Conservation (phyloP, 768 basidiomycete species). For the Suillus discolor region DNA sequence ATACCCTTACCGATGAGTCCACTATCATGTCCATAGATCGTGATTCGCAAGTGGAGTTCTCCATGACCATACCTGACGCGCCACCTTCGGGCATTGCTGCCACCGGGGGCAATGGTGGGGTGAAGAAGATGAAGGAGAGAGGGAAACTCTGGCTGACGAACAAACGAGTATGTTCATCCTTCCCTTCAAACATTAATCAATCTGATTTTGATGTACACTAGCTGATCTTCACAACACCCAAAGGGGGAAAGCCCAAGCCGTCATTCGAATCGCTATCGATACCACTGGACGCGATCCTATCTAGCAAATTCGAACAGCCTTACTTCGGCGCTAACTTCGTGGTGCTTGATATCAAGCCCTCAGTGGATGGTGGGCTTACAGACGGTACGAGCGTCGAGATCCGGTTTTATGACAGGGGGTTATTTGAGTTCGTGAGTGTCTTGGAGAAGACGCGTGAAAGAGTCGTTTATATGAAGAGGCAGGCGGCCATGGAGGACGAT, state of each 20-base stretch:
- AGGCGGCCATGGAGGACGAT: slow-evolving; percentile 37
- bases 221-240: slow-evolving; percentile 62
- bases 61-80: slow-evolving; percentile 57
- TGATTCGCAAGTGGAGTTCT: slow-evolving; percentile 54
- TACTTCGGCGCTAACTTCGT: slow-evolving; percentile 71
- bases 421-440: slow-evolving; percentile 73
- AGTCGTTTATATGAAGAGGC: slow-evolving; percentile 74
- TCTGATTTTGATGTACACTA: slow-evolving; percentile 29
- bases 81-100: slow-evolving; percentile 43
- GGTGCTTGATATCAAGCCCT: slow-evolving; percentile 64
- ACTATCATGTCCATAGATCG: slow-evolving; percentile 54
- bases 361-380: slow-evolving; percentile 65
- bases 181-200: slow-evolving; percentile 1
- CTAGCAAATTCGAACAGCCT: slow-evolving; percentile 77
- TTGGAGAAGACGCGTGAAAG: slow-evolving; percentile 80
- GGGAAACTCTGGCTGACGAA: slow-evolving; percentile 72
- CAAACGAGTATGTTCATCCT: slow-evolving; percentile 55
- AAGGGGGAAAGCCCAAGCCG: slow-evolving; percentile 25
- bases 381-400: slow-evolving; percentile 67
- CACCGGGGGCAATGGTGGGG: slow-evolving; percentile 56
- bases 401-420: slow-evolving; percentile 64
- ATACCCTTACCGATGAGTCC: slow-evolving; percentile 65
- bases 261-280: slow-evolving; percentile 50
- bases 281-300: slow-evolving; percentile 64
- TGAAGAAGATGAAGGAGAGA: slow-evolving; percentile 56